Evolutionary conservation across 2,329 filamentous ascomycete genomes (phyloP).

Genomic region (Xylariaceae sp.): DNA sequence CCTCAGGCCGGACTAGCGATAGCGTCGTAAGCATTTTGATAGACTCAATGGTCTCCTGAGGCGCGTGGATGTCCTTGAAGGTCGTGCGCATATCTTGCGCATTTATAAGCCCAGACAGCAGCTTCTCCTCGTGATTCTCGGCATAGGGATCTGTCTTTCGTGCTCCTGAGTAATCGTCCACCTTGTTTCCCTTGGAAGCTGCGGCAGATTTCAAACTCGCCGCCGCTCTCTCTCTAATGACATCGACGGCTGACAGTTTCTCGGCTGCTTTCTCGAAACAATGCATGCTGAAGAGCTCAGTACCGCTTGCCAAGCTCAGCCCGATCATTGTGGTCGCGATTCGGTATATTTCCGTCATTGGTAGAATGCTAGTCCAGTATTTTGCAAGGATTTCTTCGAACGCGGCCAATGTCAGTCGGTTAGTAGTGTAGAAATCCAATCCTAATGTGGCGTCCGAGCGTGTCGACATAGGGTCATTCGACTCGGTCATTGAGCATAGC

Average conservation of each 20-base stretch:
- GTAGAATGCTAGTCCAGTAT: slow-evolving; percentile 20
- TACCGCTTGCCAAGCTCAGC: slow-evolving; percentile 7
- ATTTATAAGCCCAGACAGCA: slow-evolving; percentile 77
- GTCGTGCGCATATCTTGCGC: slow-evolving; percentile 77
- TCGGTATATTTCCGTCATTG: slow-evolving; percentile 26
- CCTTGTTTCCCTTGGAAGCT: slow-evolving; percentile 5
- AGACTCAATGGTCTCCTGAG: slow-evolving; percentile 75
- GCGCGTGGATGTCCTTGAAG: slow-evolving; percentile 80
- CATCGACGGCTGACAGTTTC: slow-evolving; percentile 22
- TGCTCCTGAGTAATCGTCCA: slow-evolving; percentile 22
- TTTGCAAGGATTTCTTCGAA: slow-evolving; percentile 2
- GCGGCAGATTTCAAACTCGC: background rate
- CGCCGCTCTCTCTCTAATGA: slow-evolving; percentile 16
- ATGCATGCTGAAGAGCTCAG: slow-evolving; percentile 17
- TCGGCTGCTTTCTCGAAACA: slow-evolving; percentile 18
- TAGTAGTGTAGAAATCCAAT: slow-evolving; percentile 7
- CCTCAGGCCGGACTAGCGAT: slow-evolving; percentile 80
- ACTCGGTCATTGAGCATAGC: slow-evolving; percentile 23
- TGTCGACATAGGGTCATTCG: background rate
- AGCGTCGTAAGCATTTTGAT: slow-evolving; percentile 85
- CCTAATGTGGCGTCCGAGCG: slow-evolving; percentile 15
- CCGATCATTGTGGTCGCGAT: slow-evolving; percentile 29
- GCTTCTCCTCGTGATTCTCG: slow-evolving; percentile 74
- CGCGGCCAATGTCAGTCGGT: no score
- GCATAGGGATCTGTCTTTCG: slow-evolving; percentile 39